A percentile compares a stretch with the other conserved stretches of the same genome.
Evolutionary conservation across 257 asterid genomes (phyloP).

Genomic region (Solanum piurae): DNA sequence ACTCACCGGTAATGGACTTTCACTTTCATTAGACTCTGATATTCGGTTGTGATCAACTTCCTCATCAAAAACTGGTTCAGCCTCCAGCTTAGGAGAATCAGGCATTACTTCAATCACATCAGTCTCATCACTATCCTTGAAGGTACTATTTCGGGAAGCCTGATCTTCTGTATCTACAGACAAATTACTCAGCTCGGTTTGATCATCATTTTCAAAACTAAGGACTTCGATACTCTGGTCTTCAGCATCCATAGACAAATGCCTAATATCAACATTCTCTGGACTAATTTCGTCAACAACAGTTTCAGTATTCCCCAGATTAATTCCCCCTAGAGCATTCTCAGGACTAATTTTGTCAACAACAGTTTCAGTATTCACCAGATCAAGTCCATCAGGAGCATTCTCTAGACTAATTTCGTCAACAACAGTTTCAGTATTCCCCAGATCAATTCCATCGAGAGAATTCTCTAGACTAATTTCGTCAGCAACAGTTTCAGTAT

Average conservation of each 20-base stretch:
- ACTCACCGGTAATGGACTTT: conserved; percentile 31
- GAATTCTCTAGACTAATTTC: background rate
- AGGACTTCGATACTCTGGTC: background rate
- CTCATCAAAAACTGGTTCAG: conserved; percentile 22
- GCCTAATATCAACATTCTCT: background rate
- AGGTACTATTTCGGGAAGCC: conserved; percentile 1
- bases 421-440: conserved; percentile 4
- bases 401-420: background rate
- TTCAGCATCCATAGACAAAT: background rate
- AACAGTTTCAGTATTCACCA: conserved; percentile 4
- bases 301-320: conserved; percentile 2
- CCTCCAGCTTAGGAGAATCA: conserved; percentile 17
- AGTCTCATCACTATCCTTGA: conserved; percentile 17
- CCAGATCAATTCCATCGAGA: background rate
- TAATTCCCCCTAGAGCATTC: background rate
- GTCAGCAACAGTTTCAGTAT: too few relatives aligned
- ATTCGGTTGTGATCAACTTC: conserved; percentile 14
- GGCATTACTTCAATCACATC: conserved; percentile 7
- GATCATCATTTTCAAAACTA: background rate
- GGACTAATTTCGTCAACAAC: background rate
- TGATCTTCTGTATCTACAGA: conserved; percentile 10
- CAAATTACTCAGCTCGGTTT: background rate
- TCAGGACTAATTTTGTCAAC: background rate
- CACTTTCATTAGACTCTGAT: conserved; percentile 16
- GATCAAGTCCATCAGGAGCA: background rate